phyloP scores from a whole-genome alignment of 2,329 filamentous ascomycete species.

The Paramyrothecium roridum region DNA sequence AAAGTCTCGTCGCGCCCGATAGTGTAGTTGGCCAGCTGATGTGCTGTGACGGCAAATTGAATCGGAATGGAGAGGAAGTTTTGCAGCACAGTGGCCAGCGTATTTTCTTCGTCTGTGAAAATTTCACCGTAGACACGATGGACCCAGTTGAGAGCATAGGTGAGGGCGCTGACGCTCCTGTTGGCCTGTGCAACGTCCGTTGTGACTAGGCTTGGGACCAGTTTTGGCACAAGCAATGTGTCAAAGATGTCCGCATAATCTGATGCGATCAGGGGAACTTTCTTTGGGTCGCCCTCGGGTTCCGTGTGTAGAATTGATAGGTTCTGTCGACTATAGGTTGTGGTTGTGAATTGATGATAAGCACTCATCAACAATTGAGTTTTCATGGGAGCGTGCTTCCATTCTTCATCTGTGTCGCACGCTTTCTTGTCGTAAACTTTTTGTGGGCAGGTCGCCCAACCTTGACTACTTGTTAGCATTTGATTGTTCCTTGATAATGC shows the following conservation, averaged over 20 bases:
- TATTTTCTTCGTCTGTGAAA: not conserved
- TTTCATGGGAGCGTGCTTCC: not conserved
- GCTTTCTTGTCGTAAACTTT: not conserved
- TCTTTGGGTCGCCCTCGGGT: not conserved
- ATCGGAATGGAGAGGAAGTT: not conserved
- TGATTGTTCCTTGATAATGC: not conserved
- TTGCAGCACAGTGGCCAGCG: not conserved
- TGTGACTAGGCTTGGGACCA: not conserved
- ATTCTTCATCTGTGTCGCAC: not conserved
- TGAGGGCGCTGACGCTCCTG: not conserved
- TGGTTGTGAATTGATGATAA: not conserved
- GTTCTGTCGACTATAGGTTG: not conserved
- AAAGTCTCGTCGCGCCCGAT: not conserved
- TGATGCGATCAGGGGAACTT: not conserved
- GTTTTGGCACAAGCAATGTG: not conserved
- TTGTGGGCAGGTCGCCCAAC: not conserved
- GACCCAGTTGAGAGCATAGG: not conserved
- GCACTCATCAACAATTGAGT: not conserved
- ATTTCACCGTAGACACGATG: not conserved
- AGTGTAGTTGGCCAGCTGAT: not conserved
- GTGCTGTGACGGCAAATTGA: not conserved
- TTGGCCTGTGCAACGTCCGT: not conserved
- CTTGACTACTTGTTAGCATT: not conserved
- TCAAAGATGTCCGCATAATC: not conserved
- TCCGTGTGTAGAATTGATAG: not conserved